phyloP scores from a whole-genome alignment of 1,139 yeast species.

The Saccharomyces hybrid region DNA sequence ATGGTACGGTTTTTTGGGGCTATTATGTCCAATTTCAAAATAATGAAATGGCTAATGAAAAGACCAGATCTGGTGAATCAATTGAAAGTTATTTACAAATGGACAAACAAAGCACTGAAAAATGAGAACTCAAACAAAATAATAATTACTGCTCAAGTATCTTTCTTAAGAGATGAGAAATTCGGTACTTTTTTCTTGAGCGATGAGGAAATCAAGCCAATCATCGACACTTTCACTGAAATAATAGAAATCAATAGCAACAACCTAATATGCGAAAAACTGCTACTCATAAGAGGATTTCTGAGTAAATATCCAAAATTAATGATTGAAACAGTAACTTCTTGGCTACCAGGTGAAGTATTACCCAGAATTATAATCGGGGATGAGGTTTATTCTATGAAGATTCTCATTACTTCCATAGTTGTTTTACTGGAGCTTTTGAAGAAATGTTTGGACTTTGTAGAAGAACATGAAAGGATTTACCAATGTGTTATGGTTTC shows the following conservation, averaged over 20 bases:
- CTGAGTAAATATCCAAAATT: constrained; percentile 18
- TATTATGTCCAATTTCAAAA: constrained; percentile 20
- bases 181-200: constrained; percentile 17
- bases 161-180: constrained; percentile 26
- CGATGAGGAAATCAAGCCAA: constrained; percentile 9
- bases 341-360: constrained; percentile 30
- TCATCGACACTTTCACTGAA: constrained; percentile 13
- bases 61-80: constrained; percentile 8
- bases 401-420: constrained; percentile 16
- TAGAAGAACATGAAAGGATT: constrained; percentile 9
- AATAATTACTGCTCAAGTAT: constrained; percentile 21
- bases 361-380: constrained; percentile 19
- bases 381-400: constrained; percentile 17
- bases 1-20: constrained; percentile 23
- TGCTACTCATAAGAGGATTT: constrained; percentile 20
- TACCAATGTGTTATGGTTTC: constrained; percentile 7
- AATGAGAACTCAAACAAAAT: constrained; percentile 23
- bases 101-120: constrained; percentile 15
- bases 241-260: constrained; percentile 24
- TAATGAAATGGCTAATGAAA: constrained; percentile 15
- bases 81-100: constrained; percentile 13
- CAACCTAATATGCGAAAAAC: constrained; percentile 22
- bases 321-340: constrained; percentile 17
- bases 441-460: constrained; percentile 16
- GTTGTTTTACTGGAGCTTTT: constrained; percentile 22